phyloP scores from a whole-genome alignment of 768 basidiomycete genomes.

The Daedaleopsis nitida region DNA sequence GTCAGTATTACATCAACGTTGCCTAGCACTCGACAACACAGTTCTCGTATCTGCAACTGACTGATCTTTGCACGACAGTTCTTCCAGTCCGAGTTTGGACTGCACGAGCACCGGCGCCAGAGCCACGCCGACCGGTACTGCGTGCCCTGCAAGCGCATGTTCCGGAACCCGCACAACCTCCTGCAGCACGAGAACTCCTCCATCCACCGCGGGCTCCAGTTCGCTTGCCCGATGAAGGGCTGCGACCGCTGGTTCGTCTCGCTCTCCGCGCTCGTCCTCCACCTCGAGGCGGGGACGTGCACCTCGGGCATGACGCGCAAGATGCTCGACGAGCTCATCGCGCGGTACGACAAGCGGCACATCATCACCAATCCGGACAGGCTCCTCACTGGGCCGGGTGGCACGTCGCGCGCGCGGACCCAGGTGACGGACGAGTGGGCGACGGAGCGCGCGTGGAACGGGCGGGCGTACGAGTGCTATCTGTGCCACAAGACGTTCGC shows the following conservation, averaged over 20 bases:
- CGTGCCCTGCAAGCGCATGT: constrained; percentile 42
- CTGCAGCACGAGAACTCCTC: constrained; percentile 55
- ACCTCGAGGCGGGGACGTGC: constrained; percentile 65
- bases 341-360: constrained; percentile 44
- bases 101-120: constrained; percentile 38
- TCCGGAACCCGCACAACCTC: constrained; percentile 43
- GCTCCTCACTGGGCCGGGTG: constrained; percentile 41
- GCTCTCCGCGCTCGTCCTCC: constrained; percentile 55
- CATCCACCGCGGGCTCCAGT: constrained; percentile 43
- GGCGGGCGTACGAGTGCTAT: constrained; percentile 57
- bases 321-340: constrained; percentile 41
- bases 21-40: background rate
- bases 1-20: background rate
- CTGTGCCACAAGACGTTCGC: constrained; percentile 51
- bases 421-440: constrained; percentile 36
- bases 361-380: constrained; percentile 58
- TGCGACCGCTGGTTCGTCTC: constrained; percentile 55
- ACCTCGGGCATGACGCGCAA: constrained; percentile 47
- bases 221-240: constrained; percentile 39
- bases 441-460: constrained; percentile 44
- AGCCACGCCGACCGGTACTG: constrained; percentile 42
- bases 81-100: constrained; percentile 41
- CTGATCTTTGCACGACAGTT: constrained; percentile 19
- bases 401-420: background rate
- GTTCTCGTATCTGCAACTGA: background rate